phyloP scores from a whole-genome alignment of 148 eudicot genomes.

The Persicaria maculosa region DNA sequence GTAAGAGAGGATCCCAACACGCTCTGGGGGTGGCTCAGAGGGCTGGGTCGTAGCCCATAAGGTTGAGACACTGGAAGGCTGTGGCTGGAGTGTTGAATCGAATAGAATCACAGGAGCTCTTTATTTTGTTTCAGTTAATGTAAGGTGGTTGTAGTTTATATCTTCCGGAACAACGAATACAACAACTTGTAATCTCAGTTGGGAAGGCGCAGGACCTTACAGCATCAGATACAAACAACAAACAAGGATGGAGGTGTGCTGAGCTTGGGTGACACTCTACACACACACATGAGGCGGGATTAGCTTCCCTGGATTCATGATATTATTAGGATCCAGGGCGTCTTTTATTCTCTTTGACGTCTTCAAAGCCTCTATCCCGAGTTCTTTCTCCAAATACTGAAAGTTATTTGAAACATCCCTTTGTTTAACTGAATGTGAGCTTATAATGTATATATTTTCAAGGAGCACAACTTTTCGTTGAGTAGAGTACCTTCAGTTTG shows the following conservation, averaged over 20 bases:
- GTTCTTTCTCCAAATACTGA: constrained; percentile 91
- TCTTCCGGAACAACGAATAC: no score
- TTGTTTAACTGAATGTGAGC: background rate
- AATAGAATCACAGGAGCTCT: no score
- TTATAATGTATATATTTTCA: background rate
- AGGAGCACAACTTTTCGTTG: background rate
- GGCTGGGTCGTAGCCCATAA: no score
- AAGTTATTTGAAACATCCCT: background rate
- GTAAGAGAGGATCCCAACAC: no score
- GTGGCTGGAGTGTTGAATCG: no score
- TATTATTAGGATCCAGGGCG: constrained; percentile 82
- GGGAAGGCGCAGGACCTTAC: no score
- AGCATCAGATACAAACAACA: background rate
- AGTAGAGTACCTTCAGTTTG: constrained; percentile 70
- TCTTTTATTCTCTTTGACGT: constrained; percentile 81
- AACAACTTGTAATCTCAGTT: no score
- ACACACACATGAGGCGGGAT: constrained; percentile 92
- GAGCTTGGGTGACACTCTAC: constrained; percentile 14
- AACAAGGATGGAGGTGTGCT: background rate
- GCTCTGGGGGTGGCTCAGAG: no score
- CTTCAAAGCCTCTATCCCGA: constrained; percentile 77
- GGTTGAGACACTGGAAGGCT: no score
- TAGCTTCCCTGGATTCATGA: constrained; percentile 97
- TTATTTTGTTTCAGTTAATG: no score
- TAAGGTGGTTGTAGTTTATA: no score